These are phyloP conservation scores for Eimeria maxima DNA, from an alignment of 169 alveolate genomes.

Conservation along the genomic window DNA sequence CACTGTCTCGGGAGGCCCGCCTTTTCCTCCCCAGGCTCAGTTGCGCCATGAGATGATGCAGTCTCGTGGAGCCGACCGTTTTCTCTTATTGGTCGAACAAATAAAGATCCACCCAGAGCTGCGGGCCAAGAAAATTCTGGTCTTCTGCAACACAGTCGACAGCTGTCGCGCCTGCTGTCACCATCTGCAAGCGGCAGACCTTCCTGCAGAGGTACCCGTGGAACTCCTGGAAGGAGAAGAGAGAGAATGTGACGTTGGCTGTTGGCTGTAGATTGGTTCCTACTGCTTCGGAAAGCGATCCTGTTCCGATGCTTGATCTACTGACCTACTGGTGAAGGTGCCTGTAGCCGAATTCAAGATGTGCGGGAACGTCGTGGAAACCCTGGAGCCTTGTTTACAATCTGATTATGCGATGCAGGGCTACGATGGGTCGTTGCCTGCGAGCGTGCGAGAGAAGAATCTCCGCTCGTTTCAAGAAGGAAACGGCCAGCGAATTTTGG, in stretches of 20 bases:
- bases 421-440: conserved; percentile 74
- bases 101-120: conserved; percentile 55
- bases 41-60: conserved; percentile 81
- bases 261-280: neutral
- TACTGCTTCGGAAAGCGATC: neutral
- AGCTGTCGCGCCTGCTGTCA: conserved; percentile 82
- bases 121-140: conserved; percentile 60
- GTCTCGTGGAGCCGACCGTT: conserved; percentile 55
- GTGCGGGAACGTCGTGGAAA: neutral
- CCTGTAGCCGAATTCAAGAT: neutral
- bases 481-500: conserved; percentile 66
- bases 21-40: conserved; percentile 42
- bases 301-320: neutral
- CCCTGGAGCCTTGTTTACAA: neutral
- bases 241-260: neutral
- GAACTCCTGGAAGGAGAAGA: neutral
- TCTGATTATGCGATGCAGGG: conserved; percentile 53
- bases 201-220: conserved; percentile 67
- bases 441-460: conserved; percentile 40
- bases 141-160: conserved; percentile 79
- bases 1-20: conserved; percentile 66
- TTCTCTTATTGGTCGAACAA: conserved; percentile 60
- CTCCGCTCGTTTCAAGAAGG: conserved; percentile 55
- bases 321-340: neutral
- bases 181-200: conserved; percentile 65